Base-by-base conservation (phyloP, 2,329 filamentous ascomycete genomes). In the Sclerotinia nivalis region DNA sequence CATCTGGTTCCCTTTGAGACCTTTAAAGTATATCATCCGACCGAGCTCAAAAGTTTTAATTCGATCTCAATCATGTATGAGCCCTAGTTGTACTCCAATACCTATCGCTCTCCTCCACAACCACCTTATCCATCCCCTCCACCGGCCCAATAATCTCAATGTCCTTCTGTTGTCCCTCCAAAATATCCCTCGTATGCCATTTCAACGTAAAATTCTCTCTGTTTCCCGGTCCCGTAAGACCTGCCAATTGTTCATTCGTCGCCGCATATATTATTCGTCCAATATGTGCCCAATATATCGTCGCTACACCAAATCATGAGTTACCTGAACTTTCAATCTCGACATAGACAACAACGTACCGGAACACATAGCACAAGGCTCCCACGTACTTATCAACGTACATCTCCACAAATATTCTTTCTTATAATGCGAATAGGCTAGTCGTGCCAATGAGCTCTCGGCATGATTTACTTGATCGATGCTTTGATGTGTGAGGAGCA, bases 311-410 rank as follows among this genome's bases (percentile, higher is more conserved):
- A 37, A 15, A 31, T 20, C 15, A 45, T 52, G 10, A 54, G 58
- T 37, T 25, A 22, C 31, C 34, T 61, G 12, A 37, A 34, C 12
- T 45, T 34, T 22, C 13, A 13, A 25, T 18, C 10, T 31, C 1
- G 47, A 43, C 18, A 25, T 37, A 70, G 76, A 77, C 8, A 75
- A 76, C 28, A 73, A 74, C 68, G 9, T 72, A 76, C 75, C 71
- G 62, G 79, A 78, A 73, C 84, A 86, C 84, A 86, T 86, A 28
- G 83, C 84, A 71, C 85, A 86, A 2, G 84, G 84, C 75, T 86
- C 85, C 84, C 85, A 86, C 15, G 84, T 86, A 31, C 81, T 83
- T 60, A 85, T 82, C 52, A 86, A 75, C 0, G 84, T 85, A 73
- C 84, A 86, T 50, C 74, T 75, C 77, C 82, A 83, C 2, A 86